Base-by-base conservation (phyloP, 164 flowering plant genomes). In the Kingdonia uniflora region DNA sequence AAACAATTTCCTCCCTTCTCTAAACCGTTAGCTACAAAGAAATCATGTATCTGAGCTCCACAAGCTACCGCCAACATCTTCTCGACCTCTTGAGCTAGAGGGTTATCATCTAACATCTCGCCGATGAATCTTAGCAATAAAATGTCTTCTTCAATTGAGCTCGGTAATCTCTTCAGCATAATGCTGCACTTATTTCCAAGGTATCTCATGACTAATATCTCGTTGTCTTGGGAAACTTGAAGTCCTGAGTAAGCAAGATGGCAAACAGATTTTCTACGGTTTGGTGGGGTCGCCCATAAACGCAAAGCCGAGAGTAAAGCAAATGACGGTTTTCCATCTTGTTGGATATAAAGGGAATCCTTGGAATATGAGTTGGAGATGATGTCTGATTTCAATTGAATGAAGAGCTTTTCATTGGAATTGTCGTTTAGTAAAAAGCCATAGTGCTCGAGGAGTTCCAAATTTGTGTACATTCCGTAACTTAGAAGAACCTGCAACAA, bases 401-500 rank as follows among this genome's bases (percentile, higher is more conserved):
- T 75, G 58, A 75, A 81, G 21, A 71, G 78, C 69, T 84, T 94
- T 71, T 88, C 95, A 57, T 80, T 88, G 57, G 84, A 84, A 62
- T 94, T 94, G 14, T 59, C 62, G 35, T 74, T 52, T 14, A 88
- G 60, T 61, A 86, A 65, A 76, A 94, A 94, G 3, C 99, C 99
- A 55, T 92, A 94, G 62, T 94, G 85, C 65, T 94, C 92, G 43
- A 94, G 95, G 68, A 94, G 95, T 75, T 94, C 97, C 68, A 89
- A 58, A 62, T 94, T 88, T 44, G 87, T 86, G 68, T 94, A 94
- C 47, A 80, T 76, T 44, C 97, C 97, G 62, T 89, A 94, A 65
- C 95, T 65, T 57, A 94, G 55, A 41, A 86, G 82, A 60, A 86
- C 95, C 99, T 94, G 81, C 68, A 74, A 21, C 52, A 14, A 61